Conservation (phyloP, 2,329 filamentous ascomycete species). For the Hypoxylon sp. region DNA sequence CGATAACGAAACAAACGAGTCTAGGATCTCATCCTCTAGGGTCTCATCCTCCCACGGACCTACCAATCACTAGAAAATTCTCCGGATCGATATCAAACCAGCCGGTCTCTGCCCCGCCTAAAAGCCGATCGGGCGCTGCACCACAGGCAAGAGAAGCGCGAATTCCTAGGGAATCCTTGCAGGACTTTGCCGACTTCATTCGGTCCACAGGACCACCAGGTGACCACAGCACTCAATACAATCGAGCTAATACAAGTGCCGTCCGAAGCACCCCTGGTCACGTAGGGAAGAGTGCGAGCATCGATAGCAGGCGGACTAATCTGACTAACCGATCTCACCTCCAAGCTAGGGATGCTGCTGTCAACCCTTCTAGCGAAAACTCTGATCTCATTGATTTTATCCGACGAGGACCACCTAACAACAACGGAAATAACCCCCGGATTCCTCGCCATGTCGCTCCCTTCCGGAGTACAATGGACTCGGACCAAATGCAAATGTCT, state of each 20-base stretch:
- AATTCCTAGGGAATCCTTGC: constrained; percentile 77
- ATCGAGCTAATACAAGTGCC: constrained; percentile 49
- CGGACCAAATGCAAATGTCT: constrained; percentile 75
- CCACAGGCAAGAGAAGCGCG: constrained; percentile 79
- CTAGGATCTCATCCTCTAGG: constrained; percentile 56
- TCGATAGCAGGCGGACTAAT: constrained; percentile 58
- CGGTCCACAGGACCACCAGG: constrained; percentile 83
- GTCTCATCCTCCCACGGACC: constrained; percentile 56
- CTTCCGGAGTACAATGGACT: constrained; percentile 88
- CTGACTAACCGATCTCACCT: constrained; percentile 67
- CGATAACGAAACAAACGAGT: constrained; percentile 59
- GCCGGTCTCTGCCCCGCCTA: constrained; percentile 53
- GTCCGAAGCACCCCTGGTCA: constrained; percentile 55
- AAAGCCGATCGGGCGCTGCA: constrained; percentile 51
- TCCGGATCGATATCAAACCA: constrained; percentile 53
- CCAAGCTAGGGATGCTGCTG: constrained; percentile 79
- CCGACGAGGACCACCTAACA: constrained; percentile 81
- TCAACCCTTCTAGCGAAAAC: constrained; percentile 75
- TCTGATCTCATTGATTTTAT: constrained; percentile 97
- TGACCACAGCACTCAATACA: constrained; percentile 49
- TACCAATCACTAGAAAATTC: constrained; percentile 48
- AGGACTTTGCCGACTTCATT: constrained; percentile 92
- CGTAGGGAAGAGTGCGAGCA: constrained; percentile 54
- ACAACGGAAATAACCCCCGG: constrained; percentile 72
- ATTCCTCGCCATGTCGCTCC: constrained; percentile 88